phyloP scores from a whole-genome alignment of 2,329 filamentous ascomycete genomes.

The Incumbomyces delicatus region DNA sequence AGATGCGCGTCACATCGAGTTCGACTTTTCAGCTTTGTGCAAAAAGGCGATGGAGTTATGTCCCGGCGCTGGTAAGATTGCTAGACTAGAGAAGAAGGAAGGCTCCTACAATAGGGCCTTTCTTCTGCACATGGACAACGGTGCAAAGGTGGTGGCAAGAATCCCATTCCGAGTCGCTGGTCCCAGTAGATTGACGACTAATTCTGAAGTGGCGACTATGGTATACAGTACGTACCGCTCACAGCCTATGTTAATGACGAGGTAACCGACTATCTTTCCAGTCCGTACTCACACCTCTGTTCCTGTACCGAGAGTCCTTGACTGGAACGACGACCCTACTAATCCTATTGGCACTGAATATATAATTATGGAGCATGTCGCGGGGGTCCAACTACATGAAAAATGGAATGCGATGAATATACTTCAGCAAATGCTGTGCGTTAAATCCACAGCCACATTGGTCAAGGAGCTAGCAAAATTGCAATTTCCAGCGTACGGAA shows the following conservation, averaged over 20 bases:
- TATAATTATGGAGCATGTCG: conserved; percentile 31
- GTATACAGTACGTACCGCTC: conserved; percentile 1
- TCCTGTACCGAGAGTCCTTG: conserved; percentile 4
- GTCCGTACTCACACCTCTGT: conserved; percentile 2
- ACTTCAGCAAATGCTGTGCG: conserved; percentile 27
- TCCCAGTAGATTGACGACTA: conserved; percentile 22
- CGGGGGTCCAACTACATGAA: conserved; percentile 26
- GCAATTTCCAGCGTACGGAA: conserved; percentile 32
- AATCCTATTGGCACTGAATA: conserved; percentile 30
- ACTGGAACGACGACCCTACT: background rate
- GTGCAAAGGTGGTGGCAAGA: conserved; percentile 23
- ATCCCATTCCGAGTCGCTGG: conserved; percentile 27
- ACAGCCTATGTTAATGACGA: background rate
- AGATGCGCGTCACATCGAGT: background rate
- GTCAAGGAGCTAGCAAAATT: conserved; percentile 25
- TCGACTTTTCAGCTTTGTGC: background rate
- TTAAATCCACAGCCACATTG: conserved; percentile 22
- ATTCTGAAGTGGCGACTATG: conserved; percentile 30
- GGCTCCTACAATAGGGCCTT: conserved; percentile 30
- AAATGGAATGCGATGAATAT: conserved; percentile 27
- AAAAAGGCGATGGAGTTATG: background rate
- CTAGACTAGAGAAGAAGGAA: conserved; percentile 15
- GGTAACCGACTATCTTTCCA: background rate
- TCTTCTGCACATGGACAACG: conserved; percentile 23
- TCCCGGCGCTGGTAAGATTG: background rate